Base-by-base conservation (phyloP, 768 basidiomycete species). In the Tricholoma bakamatsutake region DNA sequence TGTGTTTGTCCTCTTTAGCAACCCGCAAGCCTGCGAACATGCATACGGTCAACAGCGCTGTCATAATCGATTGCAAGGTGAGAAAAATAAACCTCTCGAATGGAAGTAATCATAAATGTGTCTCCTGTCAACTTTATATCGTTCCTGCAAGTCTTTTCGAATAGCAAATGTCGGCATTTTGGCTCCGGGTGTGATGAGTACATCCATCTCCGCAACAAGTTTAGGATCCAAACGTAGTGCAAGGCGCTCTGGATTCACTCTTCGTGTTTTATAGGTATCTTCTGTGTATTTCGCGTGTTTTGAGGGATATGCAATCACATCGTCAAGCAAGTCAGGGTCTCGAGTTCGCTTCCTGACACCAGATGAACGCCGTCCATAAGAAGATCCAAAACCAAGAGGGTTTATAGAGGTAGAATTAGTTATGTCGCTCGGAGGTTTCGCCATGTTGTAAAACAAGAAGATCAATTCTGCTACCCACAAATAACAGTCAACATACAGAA, bases 21-120 rank as follows among this genome's bases (percentile, higher is more conserved):
- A 84, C 83, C 28, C 83, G 81, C 57, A 85, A 63, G 37, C 83
- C 79, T 66, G 30, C 47, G 31, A 50, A 48, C 5, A 39, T 30
- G 18, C 11, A 45, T 13, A 15, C 15, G 43, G 4, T 24, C 43
- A 31, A 31, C 31, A 13, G 12, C 13, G 48, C 30, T 24, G 8
- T 15, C 7, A 28, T 12, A n/a, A 28, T 30, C 11, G 2, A 12
- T 6, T 4, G 68, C 53, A 74, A 12, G 3, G 8, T 17, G 15
- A 10, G n/a, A 30, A 31, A 42, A n/a, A 8, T 40, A 46, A 37
- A 73, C 77, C 78, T 73, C 75, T 69, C n/a, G 77, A 78, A 68
- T 88, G 87, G 69, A 87, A 88, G 67, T 88, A 88, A 68, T 89
- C 87, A 64, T 89, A 89, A 59, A 89, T 82, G 61, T 87, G 87